Conservation (phyloP, 1,139 yeast genomes). For the Debaryomyces nepalensis region DNA sequence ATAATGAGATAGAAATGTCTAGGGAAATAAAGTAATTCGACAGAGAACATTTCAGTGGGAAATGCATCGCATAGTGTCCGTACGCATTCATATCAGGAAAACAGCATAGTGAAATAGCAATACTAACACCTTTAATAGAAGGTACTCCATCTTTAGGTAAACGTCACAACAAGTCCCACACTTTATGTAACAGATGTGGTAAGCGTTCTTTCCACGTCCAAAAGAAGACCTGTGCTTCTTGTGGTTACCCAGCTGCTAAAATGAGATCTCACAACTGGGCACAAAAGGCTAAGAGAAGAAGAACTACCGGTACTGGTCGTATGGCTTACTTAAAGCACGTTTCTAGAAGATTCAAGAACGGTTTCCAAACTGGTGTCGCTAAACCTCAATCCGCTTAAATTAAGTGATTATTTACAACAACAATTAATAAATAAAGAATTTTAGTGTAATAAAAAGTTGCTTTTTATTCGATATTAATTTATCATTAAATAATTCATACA, state of each 20-base stretch:
- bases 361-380: conserved; percentile 92
- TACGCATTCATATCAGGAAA: conserved; percentile 6
- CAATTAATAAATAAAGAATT: conserved; percentile 12
- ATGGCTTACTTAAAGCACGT: conserved; percentile 97
- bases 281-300: conserved; percentile 98
- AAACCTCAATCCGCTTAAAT: conserved; percentile 54
- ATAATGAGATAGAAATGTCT: not conserved
- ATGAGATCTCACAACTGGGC: conserved; percentile 99
- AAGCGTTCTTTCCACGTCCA: conserved; percentile 98
- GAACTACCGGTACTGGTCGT: conserved; percentile 99
- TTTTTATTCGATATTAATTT: conserved; percentile 3
- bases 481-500: conserved; percentile 8
- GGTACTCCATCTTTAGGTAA: conserved; percentile 99
- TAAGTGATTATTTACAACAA: conserved; percentile 16
- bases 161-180: conserved; percentile 99
- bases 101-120: conserved; percentile 10
- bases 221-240: conserved; percentile 98
- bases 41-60: too few species aligned
- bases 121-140: conserved; percentile 57
- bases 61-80: conserved; percentile 2
- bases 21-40: too few species aligned
- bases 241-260: conserved; percentile 99
- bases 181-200: conserved; percentile 99
- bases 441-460: conserved; percentile 11
- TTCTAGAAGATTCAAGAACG: conserved; percentile 97